A percentile compares a stretch with the other conserved stretches of the same genome.
Conservation (phyloP, 2,329 filamentous ascomycete genomes). For the Proliferodiscus dingleyae region DNA sequence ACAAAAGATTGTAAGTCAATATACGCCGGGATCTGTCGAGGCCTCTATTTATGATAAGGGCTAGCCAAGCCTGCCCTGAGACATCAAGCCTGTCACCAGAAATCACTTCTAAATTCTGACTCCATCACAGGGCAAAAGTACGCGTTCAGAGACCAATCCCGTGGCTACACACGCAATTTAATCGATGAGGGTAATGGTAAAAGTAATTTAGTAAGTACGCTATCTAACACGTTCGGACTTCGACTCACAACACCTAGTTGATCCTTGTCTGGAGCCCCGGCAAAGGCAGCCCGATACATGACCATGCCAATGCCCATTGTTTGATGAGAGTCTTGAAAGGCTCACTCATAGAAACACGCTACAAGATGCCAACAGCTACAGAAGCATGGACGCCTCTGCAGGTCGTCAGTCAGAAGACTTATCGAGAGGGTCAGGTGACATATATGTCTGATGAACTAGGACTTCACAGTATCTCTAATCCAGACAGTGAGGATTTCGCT, state of each 20-base stretch:
- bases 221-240: neutral
- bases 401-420: slow-evolving; percentile 62
- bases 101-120: slow-evolving; percentile 33
- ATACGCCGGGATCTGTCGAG: too few species aligned
- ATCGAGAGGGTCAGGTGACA: slow-evolving; percentile 68
- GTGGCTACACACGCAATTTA: slow-evolving; percentile 79
- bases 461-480: slow-evolving; percentile 77
- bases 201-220: slow-evolving; percentile 44
- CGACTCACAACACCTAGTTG: slow-evolving; percentile 55
- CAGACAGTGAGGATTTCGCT: slow-evolving; percentile 64
- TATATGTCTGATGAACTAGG: slow-evolving; percentile 92
- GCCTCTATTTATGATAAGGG: too few species aligned
- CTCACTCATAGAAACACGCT: slow-evolving; percentile 74
- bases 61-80: too few species aligned
- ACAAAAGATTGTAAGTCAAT: slow-evolving; percentile 54
- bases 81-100: too few species aligned
- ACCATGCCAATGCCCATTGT: slow-evolving; percentile 85
- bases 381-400: slow-evolving; percentile 56
- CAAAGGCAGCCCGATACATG: slow-evolving; percentile 79
- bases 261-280: slow-evolving; percentile 87
- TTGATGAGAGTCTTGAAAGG: slow-evolving; percentile 83
- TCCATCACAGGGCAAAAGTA: slow-evolving; percentile 67
- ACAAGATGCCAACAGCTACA: slow-evolving; percentile 69
- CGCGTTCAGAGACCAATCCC: slow-evolving; percentile 64
- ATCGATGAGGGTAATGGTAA: slow-evolving; percentile 83